These are phyloP conservation scores for Fraxinus cuspidata DNA, from an alignment of 257 asterid species.

Conservation along the genomic window DNA sequence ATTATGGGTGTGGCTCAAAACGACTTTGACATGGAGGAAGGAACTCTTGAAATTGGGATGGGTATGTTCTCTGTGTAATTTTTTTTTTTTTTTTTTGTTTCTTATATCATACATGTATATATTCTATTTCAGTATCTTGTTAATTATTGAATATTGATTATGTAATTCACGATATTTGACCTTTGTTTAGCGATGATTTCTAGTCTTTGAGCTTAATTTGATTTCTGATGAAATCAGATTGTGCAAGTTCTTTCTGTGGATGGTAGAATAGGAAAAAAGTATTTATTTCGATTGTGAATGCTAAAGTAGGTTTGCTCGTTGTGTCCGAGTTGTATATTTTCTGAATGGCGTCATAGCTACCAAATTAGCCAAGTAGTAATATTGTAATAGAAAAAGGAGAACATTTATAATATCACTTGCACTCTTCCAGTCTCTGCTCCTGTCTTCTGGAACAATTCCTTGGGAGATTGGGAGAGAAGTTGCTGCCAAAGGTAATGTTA, in stretches of 20 bases:
- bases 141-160: not conserved
- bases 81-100: not conserved
- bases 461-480: not conserved
- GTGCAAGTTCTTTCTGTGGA: not conserved
- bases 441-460: not conserved
- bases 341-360: not conserved
- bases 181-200: not conserved
- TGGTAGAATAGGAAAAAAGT: not conserved
- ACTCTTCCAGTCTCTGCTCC: not conserved
- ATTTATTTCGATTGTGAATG: not conserved
- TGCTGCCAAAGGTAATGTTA: not conserved
- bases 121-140: not conserved
- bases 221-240: not conserved
- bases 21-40: constrained; percentile 33
- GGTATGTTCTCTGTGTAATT: constrained; percentile 13
- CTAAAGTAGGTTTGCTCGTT: not conserved
- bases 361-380: not conserved
- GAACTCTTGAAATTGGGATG: constrained; percentile 41
- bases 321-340: not conserved
- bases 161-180: not conserved
- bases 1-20: constrained; percentile 26
- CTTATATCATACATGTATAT: not conserved
- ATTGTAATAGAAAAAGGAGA: not conserved
- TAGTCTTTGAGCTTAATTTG: not conserved
- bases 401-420: not conserved